Base-by-base conservation (phyloP, 1,139 yeast genomes). In the Lodderomyces jiufengensis region DNA sequence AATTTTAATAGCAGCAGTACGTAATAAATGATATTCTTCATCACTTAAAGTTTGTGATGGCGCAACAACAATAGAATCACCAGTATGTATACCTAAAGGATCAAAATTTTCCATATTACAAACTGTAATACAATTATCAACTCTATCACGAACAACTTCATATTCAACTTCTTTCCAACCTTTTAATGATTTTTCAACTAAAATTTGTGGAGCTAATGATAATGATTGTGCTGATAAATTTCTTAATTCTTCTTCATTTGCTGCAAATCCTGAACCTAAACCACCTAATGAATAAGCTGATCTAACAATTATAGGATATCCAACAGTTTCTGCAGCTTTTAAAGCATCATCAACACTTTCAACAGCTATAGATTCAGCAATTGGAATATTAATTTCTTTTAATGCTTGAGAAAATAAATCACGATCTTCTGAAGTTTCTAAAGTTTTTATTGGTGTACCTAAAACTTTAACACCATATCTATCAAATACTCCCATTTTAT, bases 141-240 rank as follows among this genome's bases (percentile, higher is more conserved):
- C 90, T 53, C 95, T 78, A 64, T 92, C 98, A 64, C 98, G 86
- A 40, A 92, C 98, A 49, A 92, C 98, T 69, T 92, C 98, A 63
- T 92, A 92, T 69, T 92, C 98, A 41, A 92, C 94, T 69, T 92
- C 98, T 63, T 92, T 92, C 98, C 98, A 92, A 46, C 98, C 98
- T 71, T 90, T 92, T 65, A 92, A 72, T 4, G 97, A 90, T 69
- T 86, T 90, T 67, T 92, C 98, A 45, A 92, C 97, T 52, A 92
- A 72, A 51, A 92, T 86, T 70, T 92, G 99, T 34, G 97, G 97
- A 31, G 95, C 33, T 95, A 79, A 33, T 95, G 83, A 61, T 92
- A 75, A 63, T 85, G 84, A 62, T 80, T 80, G 57, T 18, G 37
- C 38, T 31, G 41, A 36, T 23, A 42, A 37, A 12, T 31, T 36